Conservation (phyloP, 2,329 filamentous ascomycete genomes). For the Stachybotrys chlorohalonatus region DNA sequence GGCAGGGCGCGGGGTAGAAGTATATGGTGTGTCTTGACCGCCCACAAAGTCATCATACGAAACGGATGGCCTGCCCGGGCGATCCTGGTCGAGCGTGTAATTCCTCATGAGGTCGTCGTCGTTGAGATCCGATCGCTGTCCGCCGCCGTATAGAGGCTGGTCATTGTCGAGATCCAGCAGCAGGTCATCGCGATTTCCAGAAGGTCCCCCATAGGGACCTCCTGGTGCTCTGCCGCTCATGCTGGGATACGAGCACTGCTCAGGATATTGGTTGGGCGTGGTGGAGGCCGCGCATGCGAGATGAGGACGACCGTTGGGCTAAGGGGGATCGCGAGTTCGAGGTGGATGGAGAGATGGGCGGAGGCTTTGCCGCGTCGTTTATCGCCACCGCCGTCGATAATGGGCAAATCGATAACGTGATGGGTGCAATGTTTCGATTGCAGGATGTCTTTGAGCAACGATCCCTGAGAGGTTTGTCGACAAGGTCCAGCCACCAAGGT, state of each 20-base stretch:
- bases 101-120: conserved; percentile 73
- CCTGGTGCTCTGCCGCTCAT: conserved; percentile 51
- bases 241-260: conserved; percentile 32
- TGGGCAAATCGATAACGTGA: neutral
- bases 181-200: conserved; percentile 46
- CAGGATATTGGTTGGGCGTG: conserved; percentile 16
- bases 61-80: conserved; percentile 66
- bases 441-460: neutral
- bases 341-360: neutral
- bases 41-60: conserved; percentile 96
- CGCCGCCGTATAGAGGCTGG: conserved; percentile 62
- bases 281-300: conserved; percentile 22
- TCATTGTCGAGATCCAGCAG: conserved; percentile 68
- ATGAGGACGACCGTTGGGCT: conserved; percentile 4
- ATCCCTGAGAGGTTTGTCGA: neutral
- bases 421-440: neutral
- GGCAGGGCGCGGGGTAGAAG: conserved; percentile 31
- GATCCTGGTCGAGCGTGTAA: conserved; percentile 61
- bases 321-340: neutral
- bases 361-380: neutral
- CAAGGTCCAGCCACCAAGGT: neutral
- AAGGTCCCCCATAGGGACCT: conserved; percentile 39
- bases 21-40: conserved; percentile 36
- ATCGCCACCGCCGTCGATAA: neutral
- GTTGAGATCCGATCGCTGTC: conserved; percentile 67